Conservation (phyloP, 1,284 basidiomycete species). For the Abortiporus biennis region DNA sequence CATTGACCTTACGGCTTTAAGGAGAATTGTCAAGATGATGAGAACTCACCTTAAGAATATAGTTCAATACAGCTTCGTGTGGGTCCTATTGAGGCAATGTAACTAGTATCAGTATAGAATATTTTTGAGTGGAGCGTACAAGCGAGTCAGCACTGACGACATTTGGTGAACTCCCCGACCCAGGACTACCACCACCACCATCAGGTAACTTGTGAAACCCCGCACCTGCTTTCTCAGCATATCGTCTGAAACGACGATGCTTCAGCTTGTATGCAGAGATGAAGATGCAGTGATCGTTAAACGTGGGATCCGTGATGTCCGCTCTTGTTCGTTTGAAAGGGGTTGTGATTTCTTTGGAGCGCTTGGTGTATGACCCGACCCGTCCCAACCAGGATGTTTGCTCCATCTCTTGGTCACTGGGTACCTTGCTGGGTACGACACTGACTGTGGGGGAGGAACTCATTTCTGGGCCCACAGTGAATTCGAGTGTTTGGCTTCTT, state of each 20-base stretch:
- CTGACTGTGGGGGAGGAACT: no score
- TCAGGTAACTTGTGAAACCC: not conserved
- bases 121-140: no score
- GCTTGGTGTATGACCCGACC: no score
- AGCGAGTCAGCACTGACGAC: not conserved
- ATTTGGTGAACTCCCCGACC: not conserved
- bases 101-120: not conserved
- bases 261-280: conserved; percentile 4
- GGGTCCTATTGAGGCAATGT: not conserved
- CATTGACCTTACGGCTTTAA: not conserved
- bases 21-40: not conserved
- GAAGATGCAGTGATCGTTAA: conserved; percentile 5
- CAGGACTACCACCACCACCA: not conserved
- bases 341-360: no score
- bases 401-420: no score
- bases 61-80: conserved; percentile 1
- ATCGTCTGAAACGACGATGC: conserved; percentile 1
- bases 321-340: no score
- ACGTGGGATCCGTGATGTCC: no score
- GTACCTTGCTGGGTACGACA: no score
- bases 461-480: no score
- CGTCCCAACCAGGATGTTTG: no score
- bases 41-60: conserved; percentile 3
- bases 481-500: no score
- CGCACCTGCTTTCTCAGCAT: not conserved